Base-by-base conservation (phyloP, 2,329 filamentous ascomycete species). In the Colletotrichum graminicola region DNA sequence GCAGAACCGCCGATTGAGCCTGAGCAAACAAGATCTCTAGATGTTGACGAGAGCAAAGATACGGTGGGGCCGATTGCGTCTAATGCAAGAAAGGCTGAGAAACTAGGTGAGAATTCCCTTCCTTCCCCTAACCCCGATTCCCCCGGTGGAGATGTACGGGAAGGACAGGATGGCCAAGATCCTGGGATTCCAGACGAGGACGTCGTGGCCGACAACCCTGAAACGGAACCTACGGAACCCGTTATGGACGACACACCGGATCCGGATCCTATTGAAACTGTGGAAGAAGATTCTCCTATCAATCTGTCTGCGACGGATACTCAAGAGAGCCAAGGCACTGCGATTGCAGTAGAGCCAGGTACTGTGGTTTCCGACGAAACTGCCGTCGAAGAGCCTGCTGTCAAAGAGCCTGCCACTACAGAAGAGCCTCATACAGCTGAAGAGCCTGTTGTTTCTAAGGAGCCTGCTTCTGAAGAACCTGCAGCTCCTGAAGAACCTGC, bases 31-130 rank as follows among this genome's bases (percentile, higher is more conserved):
- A 70, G 65, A 32, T 59, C 56, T 29, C 43, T 67, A 11, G 74
- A 75, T 32, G 67, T 45, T 32, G 74, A 75, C n/a, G 73, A 75
- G 52, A 69, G 63, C 65, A 72, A 74, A 54, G 74, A 75, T 26
- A 68, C 63, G 18, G 61, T 75, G n/a, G 72, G 69, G 29, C 66
- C 74, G 14, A 75, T 74, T 62, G 55, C 55, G 11, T 64, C 52
- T 39, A 70, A 65, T 60, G 63, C 26, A 10, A 52, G 49, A 45
- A 23, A 32, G 32, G 54, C 45, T 43, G 70, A 73, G 41, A 75
- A 71, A 73, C 74, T 72, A 79, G 78, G 78, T 79, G 78, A 79
- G 78, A 75, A 73, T 72, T 60, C 75, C 74, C 75, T 74, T 73
- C 73, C 73, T 74, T 78, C 76, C 72, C 74, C 76, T 76, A 75